Evolutionary conservation across 106 monocot genomes (phyloP).

Genomic region (Narthecium ossifragum): DNA sequence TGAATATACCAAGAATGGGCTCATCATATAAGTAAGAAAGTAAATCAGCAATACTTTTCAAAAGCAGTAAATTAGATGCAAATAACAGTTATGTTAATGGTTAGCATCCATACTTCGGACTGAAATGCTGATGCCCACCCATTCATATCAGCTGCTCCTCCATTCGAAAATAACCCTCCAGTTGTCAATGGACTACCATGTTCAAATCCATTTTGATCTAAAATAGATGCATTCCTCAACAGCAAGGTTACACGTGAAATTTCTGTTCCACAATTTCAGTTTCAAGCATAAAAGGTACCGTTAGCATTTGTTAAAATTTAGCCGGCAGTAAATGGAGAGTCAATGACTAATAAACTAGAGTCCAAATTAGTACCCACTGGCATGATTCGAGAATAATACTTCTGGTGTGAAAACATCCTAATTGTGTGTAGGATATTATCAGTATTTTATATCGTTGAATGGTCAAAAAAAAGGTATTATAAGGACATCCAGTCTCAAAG

Average conservation of each 20-base stretch:
- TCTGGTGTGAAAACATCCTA: too few relatives aligned
- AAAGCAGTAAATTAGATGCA: constrained; percentile 56
- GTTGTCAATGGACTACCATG: constrained; percentile 89
- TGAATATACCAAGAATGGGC: neutral
- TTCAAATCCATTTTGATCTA: constrained; percentile 87
- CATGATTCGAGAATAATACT: too few relatives aligned
- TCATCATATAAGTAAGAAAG: neutral
- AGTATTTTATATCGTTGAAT: too few relatives aligned
- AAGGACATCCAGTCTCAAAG: too few relatives aligned
- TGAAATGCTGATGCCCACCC: constrained; percentile 87
- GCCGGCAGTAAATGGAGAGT: constrained; percentile 33
- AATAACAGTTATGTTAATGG: constrained; percentile 85
- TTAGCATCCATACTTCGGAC: constrained; percentile 98
- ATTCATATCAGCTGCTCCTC: constrained; percentile 80
- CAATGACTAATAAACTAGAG: too few relatives aligned
- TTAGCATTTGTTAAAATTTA: constrained; percentile 71
- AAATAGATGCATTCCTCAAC: constrained; percentile 94
- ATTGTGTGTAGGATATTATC: too few relatives aligned
- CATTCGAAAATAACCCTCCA: constrained; percentile 89
- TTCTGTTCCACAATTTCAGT: constrained; percentile 96
- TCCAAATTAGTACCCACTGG: too few relatives aligned
- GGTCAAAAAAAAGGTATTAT: too few relatives aligned
- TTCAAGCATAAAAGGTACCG: constrained; percentile 70
- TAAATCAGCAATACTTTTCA: constrained; percentile 14
- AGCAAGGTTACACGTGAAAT: constrained; percentile 93